Conservation (phyloP, 768 basidiomycete species). For the Tricholoma sp. region DNA sequence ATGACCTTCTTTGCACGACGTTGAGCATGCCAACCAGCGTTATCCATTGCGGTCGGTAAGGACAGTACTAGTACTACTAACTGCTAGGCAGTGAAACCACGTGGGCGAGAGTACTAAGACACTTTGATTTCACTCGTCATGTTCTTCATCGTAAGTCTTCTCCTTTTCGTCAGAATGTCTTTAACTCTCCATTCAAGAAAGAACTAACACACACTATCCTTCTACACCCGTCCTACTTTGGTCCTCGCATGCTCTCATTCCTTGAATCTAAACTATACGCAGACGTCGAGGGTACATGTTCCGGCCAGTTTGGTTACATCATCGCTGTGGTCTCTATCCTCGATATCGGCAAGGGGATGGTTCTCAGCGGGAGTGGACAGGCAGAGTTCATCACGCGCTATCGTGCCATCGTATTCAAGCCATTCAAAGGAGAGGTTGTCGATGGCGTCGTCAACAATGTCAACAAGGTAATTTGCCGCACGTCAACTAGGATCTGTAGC, state of each 20-base stretch:
- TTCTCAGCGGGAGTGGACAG: conserved; percentile 86
- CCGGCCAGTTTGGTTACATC: conserved; percentile 92
- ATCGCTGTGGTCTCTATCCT: conserved; percentile 88
- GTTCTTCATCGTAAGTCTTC: conserved; percentile 66
- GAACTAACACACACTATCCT: conserved; percentile 96
- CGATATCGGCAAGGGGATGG: conserved; percentile 90
- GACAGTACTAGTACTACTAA: too few species aligned
- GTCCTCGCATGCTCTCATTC: conserved; percentile 90
- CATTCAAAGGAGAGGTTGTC: conserved; percentile 99
- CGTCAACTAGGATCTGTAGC: not conserved
- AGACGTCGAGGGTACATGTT: conserved; percentile 97
- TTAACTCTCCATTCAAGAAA: conserved; percentile 51
- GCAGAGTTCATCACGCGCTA: conserved; percentile 95
- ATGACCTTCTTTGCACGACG: conserved; percentile 53
- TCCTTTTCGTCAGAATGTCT: not conserved
- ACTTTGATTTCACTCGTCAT: too few species aligned
- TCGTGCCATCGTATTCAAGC: conserved; percentile 97
- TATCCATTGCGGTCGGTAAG: conserved; percentile 65
- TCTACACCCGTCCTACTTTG: conserved; percentile 97
- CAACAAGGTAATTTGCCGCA: conserved; percentile 64
- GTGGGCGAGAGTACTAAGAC: too few species aligned
- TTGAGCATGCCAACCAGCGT: conserved; percentile 69
- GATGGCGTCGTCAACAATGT: conserved; percentile 96
- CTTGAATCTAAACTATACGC: conserved; percentile 90
- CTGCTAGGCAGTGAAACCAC: too few species aligned